Evolutionary conservation across 2,329 filamentous ascomycete species (phyloP), one percentile per base, ranked within the genome.

Genomic region (Pseudogymnoascus sp.): DNA sequence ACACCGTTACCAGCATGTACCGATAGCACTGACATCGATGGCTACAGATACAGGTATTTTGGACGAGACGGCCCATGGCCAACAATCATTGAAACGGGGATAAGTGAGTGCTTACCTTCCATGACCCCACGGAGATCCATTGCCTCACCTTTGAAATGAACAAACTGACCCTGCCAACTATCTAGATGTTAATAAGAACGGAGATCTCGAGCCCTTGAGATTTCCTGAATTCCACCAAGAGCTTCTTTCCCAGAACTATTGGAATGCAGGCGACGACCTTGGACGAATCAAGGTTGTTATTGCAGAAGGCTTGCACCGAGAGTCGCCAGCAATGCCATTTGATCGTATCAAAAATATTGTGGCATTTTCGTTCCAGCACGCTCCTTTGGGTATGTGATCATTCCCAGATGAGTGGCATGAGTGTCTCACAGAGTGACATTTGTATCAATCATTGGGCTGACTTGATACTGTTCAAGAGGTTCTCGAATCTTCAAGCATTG

Each of bases 321-420:
- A 82, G 64, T 82, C 77, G 1, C 63, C 76, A 0, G 75, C 77
- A 1, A 74, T 77, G 44, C 82, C 84, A 0, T 84, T 89, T 67
- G 85, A 90, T 69, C 79, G 85, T 42, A 77, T 89, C 66, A 89
- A 87, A 70, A 90, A 92, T 69, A 75, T 91, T 50, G 83, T 92
- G 23, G 83, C 83, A 12, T 94, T 96, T 74, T 87, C 91, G 0
- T 96, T 95, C 69, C 90, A 94, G 70, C 90, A 94, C 77, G 91
- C 89, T 35, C 91, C 91, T 0, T 76, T 89, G 62, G 82, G 91
- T 93, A 77, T 67, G 80, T 75, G 28, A 14, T 38, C 6, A 5
- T 18, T 25, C 4, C 5, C 14, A 16, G 25, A 33, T 33, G 23
- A 11, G 25, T 40, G 16, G 16, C 23, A 3, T 31, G 2, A 6